These are phyloP conservation scores for Chernovozyma aurita DNA, from an alignment of 1,139 yeast species.

Conservation along the genomic window DNA sequence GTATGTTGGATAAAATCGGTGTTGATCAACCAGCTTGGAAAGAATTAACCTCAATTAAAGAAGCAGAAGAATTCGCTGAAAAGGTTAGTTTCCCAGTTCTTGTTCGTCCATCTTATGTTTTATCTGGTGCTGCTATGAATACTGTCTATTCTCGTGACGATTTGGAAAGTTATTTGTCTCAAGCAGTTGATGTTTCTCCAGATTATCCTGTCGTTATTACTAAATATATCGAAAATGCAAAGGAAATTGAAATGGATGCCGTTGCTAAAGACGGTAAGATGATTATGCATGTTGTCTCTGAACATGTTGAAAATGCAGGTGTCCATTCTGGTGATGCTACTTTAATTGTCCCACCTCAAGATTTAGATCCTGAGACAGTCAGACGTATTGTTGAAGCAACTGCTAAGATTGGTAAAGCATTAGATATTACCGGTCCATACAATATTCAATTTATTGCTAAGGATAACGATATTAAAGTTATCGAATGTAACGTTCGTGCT, in stretches of 20 bases:
- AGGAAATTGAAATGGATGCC: conserved; percentile 98
- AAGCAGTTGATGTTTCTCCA: conserved; percentile 96
- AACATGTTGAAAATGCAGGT: conserved; percentile 99
- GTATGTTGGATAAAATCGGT: conserved; percentile 94
- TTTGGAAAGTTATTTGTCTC: conserved; percentile 79
- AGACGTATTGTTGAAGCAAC: conserved; percentile 90
- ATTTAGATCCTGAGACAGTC: conserved; percentile 87
- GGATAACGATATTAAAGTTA: conserved; percentile 90
- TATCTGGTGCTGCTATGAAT: conserved; percentile 99
- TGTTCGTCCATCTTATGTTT: conserved; percentile 95
- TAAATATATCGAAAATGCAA: conserved; percentile 94
- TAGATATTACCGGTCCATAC: conserved; percentile 96
- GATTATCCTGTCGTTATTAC: conserved; percentile 98
- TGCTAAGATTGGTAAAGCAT: conserved; percentile 92
- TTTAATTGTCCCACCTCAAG: conserved; percentile 94
- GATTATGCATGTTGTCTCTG: conserved; percentile 96
- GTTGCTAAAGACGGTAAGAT: conserved; percentile 94
- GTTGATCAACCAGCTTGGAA: conserved; percentile 99
- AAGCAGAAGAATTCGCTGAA: conserved; percentile 90
- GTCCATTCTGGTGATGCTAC: conserved; percentile 99
- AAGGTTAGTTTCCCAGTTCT: conserved; percentile 91
- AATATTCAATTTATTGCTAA: conserved; percentile 95
- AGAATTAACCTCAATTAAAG: conserved; percentile 89
- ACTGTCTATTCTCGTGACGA: conserved; percentile 90
- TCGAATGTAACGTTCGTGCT: conserved; percentile 98